Evolutionary conservation across 306 rosid species (phyloP), one percentile per base, ranked within the genome.

Genomic region (Lagenaria siceraria): DNA sequence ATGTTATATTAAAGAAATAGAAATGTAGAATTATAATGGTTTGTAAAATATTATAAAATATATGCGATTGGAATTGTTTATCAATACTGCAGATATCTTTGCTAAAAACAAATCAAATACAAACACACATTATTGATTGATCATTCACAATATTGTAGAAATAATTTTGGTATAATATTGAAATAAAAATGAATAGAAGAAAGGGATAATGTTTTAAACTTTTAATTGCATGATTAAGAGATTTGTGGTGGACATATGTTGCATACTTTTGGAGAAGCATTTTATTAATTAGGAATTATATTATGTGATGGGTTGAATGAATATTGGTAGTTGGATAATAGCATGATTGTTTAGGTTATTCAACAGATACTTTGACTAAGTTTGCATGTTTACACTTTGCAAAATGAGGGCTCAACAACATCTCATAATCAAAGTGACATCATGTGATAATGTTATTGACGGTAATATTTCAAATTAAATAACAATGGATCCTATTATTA

Each of bases 301-400:
- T 68, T 68, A 68, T 68, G 33, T 65, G 73, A 65, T 65, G 73
- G 73, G 73, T 65, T 65, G 49, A 65, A 19, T 36, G 73, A 65
- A 65, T 65, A 36, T 19, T 65, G 73, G 73, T 65, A 19, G 51
- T 65, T 65, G 73, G 48, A 36, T 5, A 63, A 65, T 19, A 65
- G 9, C 17, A 65, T 65, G 4, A 65, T 9, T 65, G 0, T 65
- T 65, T 65, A 65, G 51, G 51, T 0, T 36, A 36, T 55, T 64
- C 38, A 64, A 64, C 25, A 33, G 11, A 43, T 35, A 9, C 49
- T 36, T 64, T 65, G 51, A 65, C 29, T 21, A 65, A 19, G 8
- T 19, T 21, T 24, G 36, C 35, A 59, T 59, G 68, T 61, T 35
- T 64, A 19, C 14, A 19, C 24, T 18, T 29, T 64, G 72, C 43